Percentiles rank a stretch among this genome's conserved stretches.
Conservation (phyloP, 1,284 basidiomycete species). For the Caloboletus firmus region DNA sequence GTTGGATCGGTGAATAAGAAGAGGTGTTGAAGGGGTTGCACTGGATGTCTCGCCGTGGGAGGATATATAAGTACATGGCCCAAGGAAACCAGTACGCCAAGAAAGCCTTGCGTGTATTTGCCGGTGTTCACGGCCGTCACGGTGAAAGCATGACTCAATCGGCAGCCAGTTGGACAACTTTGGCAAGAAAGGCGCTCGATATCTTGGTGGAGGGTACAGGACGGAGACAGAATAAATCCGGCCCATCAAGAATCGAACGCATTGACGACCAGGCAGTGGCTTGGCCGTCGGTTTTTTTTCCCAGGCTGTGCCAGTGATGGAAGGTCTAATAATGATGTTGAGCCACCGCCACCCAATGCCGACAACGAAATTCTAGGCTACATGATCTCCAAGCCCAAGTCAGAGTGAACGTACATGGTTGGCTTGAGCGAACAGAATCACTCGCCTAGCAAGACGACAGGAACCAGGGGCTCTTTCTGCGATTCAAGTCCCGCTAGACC, state of each 20-base stretch:
- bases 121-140: neutral
- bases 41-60: neutral
- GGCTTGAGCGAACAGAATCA: too few relatives aligned
- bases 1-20: constrained; percentile 7
- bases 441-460: too few relatives aligned
- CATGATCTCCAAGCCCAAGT: neutral
- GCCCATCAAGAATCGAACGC: too few relatives aligned
- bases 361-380: neutral
- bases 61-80: constrained; percentile 6
- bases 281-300: neutral
- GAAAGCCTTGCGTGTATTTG: neutral
- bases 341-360: neutral
- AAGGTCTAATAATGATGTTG: too few relatives aligned
- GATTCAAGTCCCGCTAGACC: too few relatives aligned
- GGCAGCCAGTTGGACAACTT: too few relatives aligned
- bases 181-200: neutral
- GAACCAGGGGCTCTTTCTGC: too few relatives aligned
- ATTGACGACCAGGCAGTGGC: too few relatives aligned
- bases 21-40: neutral
- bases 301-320: too few relatives aligned
- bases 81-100: constrained; percentile 17
- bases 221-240: constrained; percentile 2
- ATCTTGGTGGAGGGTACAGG: neutral
- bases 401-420: too few relatives aligned
- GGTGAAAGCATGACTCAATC: neutral